Conservation (phyloP, 495 filamentous ascomycete genomes). For the Friedmanniomyces endolithicus region DNA sequence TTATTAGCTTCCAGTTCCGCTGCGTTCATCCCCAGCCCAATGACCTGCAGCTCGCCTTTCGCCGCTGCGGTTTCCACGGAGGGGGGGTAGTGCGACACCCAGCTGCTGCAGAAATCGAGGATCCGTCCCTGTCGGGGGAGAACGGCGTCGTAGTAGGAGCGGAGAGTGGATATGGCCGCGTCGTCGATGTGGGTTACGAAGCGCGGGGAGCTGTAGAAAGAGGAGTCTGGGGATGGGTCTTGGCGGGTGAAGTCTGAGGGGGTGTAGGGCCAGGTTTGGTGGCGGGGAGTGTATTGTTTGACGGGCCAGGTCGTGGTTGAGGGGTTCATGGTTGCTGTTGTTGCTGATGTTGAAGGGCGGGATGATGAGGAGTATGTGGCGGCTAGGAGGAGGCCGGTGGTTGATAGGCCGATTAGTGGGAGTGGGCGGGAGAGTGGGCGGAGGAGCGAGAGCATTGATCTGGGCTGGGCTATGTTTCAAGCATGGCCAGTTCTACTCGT, state of each 20-base stretch:
- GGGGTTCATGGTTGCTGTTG: not conserved
- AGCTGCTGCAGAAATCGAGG: constrained; percentile 36
- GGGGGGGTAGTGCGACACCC: constrained; percentile 33
- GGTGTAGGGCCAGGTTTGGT: constrained; percentile 28
- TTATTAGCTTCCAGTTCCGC: constrained; percentile 31
- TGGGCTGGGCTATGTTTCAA: not conserved
- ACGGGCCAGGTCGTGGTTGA: constrained; percentile 16
- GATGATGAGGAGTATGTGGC: not conserved
- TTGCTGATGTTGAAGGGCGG: not conserved
- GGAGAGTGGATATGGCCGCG: constrained; percentile 30
- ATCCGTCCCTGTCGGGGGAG: constrained; percentile 27
- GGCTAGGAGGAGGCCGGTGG: constrained; percentile 1
- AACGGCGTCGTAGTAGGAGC: constrained; percentile 28
- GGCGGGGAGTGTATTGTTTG: constrained; percentile 20
- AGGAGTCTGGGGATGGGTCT: constrained; percentile 28
- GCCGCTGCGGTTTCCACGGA: constrained; percentile 28
- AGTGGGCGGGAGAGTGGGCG: constrained; percentile 5
- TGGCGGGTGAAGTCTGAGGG: constrained; percentile 26
- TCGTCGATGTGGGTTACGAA: constrained; percentile 41
- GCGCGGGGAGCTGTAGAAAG: constrained; percentile 34
- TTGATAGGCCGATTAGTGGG: constrained; percentile 2
- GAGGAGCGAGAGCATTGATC: constrained; percentile 2
- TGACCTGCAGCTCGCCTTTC: constrained; percentile 40
- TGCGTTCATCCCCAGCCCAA: constrained; percentile 35
- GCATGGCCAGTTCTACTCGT: not conserved